phyloP scores from a whole-genome alignment of 1,139 yeast genomes.

The Suhomyces wounanorum region DNA sequence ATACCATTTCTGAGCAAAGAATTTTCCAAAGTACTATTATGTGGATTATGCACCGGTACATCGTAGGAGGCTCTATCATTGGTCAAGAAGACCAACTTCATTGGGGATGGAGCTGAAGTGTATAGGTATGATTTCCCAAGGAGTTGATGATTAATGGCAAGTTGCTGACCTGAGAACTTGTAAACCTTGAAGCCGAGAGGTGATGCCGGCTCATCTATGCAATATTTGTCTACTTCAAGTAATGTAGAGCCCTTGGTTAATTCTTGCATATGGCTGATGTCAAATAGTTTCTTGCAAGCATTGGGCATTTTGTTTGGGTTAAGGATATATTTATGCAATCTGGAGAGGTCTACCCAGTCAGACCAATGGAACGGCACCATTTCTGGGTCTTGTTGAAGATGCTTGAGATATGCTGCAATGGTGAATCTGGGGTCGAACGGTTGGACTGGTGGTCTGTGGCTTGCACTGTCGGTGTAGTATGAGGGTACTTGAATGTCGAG shows the following conservation, averaged over 20 bases:
- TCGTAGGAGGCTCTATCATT: slow-evolving; percentile 21
- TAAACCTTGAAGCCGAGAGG: slow-evolving; percentile 32
- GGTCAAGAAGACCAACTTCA: slow-evolving; percentile 22
- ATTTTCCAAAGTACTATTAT: slow-evolving; percentile 20
- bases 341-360: slow-evolving; percentile 43
- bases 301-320: slow-evolving; percentile 12
- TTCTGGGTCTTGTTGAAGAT: slow-evolving; percentile 20
- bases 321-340: slow-evolving; percentile 29
- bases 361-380: slow-evolving; percentile 42
- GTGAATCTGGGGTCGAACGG: slow-evolving; percentile 30
- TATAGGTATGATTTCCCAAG: slow-evolving; percentile 21
- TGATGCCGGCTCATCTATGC: slow-evolving; percentile 3
- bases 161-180: slow-evolving; percentile 33
- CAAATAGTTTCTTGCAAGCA: slow-evolving; percentile 26
- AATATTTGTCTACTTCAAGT: background rate
- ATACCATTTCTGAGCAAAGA: slow-evolving; percentile 31
- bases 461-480: slow-evolving; percentile 6
- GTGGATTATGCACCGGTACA: slow-evolving; percentile 20
- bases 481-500: slow-evolving; percentile 6
- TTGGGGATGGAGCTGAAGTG: slow-evolving; percentile 19
- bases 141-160: slow-evolving; percentile 27
- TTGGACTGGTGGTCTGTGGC: slow-evolving; percentile 17
- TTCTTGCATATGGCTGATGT: slow-evolving; percentile 14
- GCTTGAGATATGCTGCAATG: slow-evolving; percentile 19
- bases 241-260: slow-evolving; percentile 4